Conservation (phyloP, 2,329 filamentous ascomycete genomes). For the Helotiales sp. region DNA sequence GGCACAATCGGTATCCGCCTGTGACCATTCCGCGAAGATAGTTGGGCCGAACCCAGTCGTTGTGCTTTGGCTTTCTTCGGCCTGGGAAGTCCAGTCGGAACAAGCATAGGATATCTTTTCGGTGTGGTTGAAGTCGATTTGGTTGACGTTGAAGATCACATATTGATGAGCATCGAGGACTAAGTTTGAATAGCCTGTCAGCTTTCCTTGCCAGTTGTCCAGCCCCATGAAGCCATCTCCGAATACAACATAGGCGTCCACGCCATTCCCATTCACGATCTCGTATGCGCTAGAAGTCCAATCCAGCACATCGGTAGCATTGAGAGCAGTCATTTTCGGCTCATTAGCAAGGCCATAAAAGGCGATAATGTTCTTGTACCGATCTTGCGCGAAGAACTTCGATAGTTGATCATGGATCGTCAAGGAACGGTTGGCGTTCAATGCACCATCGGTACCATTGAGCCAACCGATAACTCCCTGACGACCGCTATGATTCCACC, state of each 20-base stretch:
- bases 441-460: conserved; percentile 79
- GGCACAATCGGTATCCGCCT: conserved; percentile 95
- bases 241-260: conserved; percentile 75
- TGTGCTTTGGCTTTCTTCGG: conserved; percentile 69
- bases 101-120: conserved; percentile 88
- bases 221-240: conserved; percentile 95
- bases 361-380: conserved; percentile 87
- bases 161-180: conserved; percentile 98
- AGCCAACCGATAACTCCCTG: conserved; percentile 84
- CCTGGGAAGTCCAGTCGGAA: conserved; percentile 80
- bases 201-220: conserved; percentile 82
- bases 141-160: conserved; percentile 91
- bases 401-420: conserved; percentile 86
- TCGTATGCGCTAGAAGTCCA: conserved; percentile 79
- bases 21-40: conserved; percentile 94
- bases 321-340: conserved; percentile 77
- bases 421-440: conserved; percentile 78
- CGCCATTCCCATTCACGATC: conserved; percentile 74
- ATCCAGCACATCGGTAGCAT: conserved; percentile 63
- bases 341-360: conserved; percentile 97
- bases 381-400: conserved; percentile 87
- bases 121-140: conserved; percentile 79
- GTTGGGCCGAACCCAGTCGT: conserved; percentile 86
- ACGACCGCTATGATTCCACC: conserved; percentile 93
- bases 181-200: conserved; percentile 70